Percentiles rank a stretch among this genome's conserved stretches.
These are phyloP conservation scores for Huiozyma sinensis DNA, from an alignment of 805 yeast genomes.

Conservation along the genomic window DNA sequence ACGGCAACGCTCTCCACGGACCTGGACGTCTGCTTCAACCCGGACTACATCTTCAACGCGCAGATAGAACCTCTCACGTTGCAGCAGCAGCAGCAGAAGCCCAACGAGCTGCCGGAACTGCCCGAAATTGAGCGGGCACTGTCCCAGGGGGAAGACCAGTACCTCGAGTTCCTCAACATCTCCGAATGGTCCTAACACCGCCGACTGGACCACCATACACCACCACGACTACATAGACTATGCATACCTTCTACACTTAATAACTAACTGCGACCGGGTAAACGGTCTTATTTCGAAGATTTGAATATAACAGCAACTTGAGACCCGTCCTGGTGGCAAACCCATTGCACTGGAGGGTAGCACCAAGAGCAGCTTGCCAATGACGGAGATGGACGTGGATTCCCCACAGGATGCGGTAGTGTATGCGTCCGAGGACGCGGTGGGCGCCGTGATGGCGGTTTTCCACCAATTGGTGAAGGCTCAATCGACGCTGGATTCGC, in stretches of 20 bases:
- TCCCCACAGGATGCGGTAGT: slow-evolving; percentile 5
- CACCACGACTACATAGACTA: too few relatives aligned
- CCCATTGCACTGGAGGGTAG: too few relatives aligned
- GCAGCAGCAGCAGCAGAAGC: not conserved
- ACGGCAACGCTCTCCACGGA: not conserved
- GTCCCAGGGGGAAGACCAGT: not conserved
- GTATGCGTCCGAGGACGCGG: slow-evolving; percentile 24
- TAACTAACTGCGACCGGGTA: too few relatives aligned
- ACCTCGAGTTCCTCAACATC: slow-evolving; percentile 1
- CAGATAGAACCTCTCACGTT: not conserved
- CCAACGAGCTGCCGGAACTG: not conserved
- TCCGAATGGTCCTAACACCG: not conserved
- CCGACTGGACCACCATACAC: too few relatives aligned
- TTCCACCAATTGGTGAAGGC: slow-evolving; percentile 39
- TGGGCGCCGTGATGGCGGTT: slow-evolving; percentile 25
- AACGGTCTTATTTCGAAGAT: too few relatives aligned
- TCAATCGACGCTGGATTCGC: slow-evolving; percentile 66
- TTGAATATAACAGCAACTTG: too few relatives aligned
- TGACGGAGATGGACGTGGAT: not conserved
- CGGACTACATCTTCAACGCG: not conserved
- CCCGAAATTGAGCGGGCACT: not conserved
- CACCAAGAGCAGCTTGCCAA: not conserved
- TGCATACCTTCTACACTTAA: too few relatives aligned
- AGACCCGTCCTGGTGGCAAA: too few relatives aligned
- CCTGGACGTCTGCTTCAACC: not conserved